Conservation (phyloP, 2,329 filamentous ascomycete genomes). For the Amesomyces nigricolor region DNA sequence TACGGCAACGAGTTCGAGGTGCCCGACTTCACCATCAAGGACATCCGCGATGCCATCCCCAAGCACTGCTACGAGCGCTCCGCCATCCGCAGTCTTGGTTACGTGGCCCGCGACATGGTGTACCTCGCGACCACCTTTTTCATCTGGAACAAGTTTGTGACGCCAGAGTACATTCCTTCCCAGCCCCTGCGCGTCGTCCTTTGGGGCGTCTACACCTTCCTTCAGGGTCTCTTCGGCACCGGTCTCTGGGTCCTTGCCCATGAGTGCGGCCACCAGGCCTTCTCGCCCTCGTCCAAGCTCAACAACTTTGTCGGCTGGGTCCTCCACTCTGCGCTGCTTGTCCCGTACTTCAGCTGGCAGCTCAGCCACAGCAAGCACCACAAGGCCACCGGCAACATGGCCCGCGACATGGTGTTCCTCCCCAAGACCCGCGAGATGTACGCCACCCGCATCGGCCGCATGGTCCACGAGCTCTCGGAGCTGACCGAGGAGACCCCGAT, state of each 20-base stretch:
- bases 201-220: conserved; percentile 62
- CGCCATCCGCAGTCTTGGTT: conserved; percentile 65
- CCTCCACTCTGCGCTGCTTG: conserved; percentile 45
- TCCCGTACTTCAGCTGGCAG: conserved; percentile 99
- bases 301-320: conserved; percentile 92
- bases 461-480: conserved; percentile 78
- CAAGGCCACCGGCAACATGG: conserved; percentile 96
- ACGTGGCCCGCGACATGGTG: conserved; percentile 76
- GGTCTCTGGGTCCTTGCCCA: conserved; percentile 95
- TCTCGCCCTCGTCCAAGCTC: conserved; percentile 83
- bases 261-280: conserved; percentile 95
- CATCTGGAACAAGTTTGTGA: conserved; percentile 84
- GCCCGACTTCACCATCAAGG: conserved; percentile 94
- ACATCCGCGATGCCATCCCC: conserved; percentile 94
- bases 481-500: conserved; percentile 93
- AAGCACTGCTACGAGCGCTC: conserved; percentile 96
- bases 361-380: conserved; percentile 99
- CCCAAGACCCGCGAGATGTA: conserved; percentile 83
- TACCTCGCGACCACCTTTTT: conserved; percentile 73
- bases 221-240: conserved; percentile 90
- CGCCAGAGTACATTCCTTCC: conserved; percentile 73
- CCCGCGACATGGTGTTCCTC: conserved; percentile 99
- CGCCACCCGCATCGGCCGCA: conserved; percentile 65
- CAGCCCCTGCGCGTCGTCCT: conserved; percentile 58
- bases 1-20: conserved; percentile 93